phyloP scores from a whole-genome alignment of 352 stramenopile genomes.

The Globisporangium irregulare region DNA sequence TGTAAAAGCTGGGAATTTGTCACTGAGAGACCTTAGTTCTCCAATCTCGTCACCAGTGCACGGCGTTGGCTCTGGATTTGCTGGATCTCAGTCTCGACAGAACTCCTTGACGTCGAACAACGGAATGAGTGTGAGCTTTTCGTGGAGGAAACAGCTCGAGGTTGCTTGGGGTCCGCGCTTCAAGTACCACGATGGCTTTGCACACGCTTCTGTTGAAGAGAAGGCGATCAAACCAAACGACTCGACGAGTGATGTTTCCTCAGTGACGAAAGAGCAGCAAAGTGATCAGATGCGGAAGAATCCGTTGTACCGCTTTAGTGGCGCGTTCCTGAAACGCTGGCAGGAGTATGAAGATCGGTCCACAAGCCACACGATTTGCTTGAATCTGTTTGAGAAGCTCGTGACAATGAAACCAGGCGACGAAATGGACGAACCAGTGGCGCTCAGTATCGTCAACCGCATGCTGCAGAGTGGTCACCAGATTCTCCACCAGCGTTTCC shows the following conservation, averaged over 20 bases:
- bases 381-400: slow-evolving; percentile 53
- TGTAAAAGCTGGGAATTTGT: slow-evolving; percentile 8
- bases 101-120: slow-evolving; percentile 26
- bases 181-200: slow-evolving; percentile 32
- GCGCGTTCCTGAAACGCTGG: slow-evolving; percentile 46
- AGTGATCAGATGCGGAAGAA: slow-evolving; percentile 22
- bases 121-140: slow-evolving; percentile 30
- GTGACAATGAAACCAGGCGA: slow-evolving; percentile 31
- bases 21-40: slow-evolving; percentile 14
- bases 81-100: slow-evolving; percentile 8
- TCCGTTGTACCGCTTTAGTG: slow-evolving; percentile 45
- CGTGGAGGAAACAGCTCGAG: slow-evolving; percentile 59
- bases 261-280: not conserved
- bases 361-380: slow-evolving; percentile 45
- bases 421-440: slow-evolving; percentile 53
- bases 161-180: slow-evolving; percentile 57
- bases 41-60: slow-evolving; percentile 18
- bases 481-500: slow-evolving; percentile 67
- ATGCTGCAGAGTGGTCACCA: slow-evolving; percentile 60
- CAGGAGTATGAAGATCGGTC: slow-evolving; percentile 50
- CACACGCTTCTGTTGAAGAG: not conserved
- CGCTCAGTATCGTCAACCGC: slow-evolving; percentile 45
- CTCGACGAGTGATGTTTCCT: not conserved
- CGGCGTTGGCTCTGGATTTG: slow-evolving; percentile 11
- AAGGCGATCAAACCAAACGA: not conserved